Percentiles rank a stretch among this genome's conserved stretches.
These are phyloP conservation scores for Moniliophthora roreri DNA, from an alignment of 1,284 basidiomycete genomes.

Conservation along the genomic window DNA sequence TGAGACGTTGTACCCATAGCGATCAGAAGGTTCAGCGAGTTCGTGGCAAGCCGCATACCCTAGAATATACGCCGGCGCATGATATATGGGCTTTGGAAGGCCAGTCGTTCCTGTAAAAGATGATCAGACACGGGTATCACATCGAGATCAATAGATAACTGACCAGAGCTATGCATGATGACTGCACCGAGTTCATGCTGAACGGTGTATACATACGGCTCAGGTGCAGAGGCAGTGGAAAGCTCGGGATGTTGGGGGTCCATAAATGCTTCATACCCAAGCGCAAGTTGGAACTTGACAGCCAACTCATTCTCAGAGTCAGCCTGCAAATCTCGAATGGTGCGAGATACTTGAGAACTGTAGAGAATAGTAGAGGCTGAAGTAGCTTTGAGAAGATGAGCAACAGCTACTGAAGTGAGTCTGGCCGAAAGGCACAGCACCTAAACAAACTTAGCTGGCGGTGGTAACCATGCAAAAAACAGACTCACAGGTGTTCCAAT, in stretches of 20 bases:
- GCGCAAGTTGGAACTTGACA: slow-evolving; percentile 24
- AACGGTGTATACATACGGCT: slow-evolving; percentile 21
- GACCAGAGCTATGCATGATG: slow-evolving; percentile 28
- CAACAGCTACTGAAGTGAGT: slow-evolving; percentile 32
- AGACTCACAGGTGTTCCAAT: slow-evolving; percentile 33
- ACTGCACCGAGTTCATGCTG: slow-evolving; percentile 30
- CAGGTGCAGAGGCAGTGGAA: slow-evolving; percentile 22
- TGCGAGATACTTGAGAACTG: slow-evolving; percentile 27
- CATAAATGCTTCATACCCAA: slow-evolving; percentile 12
- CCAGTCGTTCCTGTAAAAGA: slow-evolving; percentile 37
- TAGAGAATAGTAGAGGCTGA: slow-evolving; percentile 29
- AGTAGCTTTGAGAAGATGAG: slow-evolving; percentile 32
- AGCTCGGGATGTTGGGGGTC: slow-evolving; percentile 10
- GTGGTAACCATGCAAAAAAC: neutral
- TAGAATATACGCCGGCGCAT: slow-evolving; percentile 31
- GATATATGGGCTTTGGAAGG: slow-evolving; percentile 37
- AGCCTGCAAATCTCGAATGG: slow-evolving; percentile 28
- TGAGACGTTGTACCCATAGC: slow-evolving; percentile 31
- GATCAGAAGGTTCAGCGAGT: slow-evolving; percentile 26
- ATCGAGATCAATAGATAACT: neutral
- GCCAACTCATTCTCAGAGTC: slow-evolving; percentile 26
- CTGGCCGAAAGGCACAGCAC: slow-evolving; percentile 36
- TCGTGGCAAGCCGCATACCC: slow-evolving; percentile 32
- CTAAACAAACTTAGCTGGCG: slow-evolving; percentile 20
- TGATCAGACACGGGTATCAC: neutral